Evolutionary conservation across 805 yeast genomes (phyloP).

Genomic region (Nakazawaea molendinolei): DNA sequence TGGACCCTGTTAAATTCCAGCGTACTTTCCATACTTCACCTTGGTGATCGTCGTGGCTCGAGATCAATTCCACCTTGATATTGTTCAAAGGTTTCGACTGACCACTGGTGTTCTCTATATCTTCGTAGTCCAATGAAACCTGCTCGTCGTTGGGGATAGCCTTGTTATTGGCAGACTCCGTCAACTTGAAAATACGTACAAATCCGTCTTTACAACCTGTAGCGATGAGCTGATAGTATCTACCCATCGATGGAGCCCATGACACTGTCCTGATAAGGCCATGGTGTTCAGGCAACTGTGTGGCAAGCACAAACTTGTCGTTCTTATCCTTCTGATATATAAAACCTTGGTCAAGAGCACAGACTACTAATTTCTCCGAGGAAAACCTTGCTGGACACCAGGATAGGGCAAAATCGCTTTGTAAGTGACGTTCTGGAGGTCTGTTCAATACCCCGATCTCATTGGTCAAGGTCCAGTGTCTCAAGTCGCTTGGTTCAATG

Average conservation of each 20-base stretch:
- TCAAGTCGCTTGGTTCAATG: slow-evolving; percentile 80
- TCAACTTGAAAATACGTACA: slow-evolving; percentile 76
- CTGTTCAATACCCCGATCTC: slow-evolving; percentile 61
- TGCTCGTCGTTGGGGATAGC: slow-evolving; percentile 9
- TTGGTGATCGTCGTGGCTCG: slow-evolving; percentile 68
- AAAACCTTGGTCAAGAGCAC: slow-evolving; percentile 82
- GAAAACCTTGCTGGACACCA: slow-evolving; percentile 90
- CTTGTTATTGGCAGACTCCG: slow-evolving; percentile 26
- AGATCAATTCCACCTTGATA: slow-evolving; percentile 49
- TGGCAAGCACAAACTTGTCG: slow-evolving; percentile 49
- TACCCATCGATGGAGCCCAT: slow-evolving; percentile 97
- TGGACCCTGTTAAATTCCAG: slow-evolving; percentile 93
- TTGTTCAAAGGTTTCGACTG: slow-evolving; percentile 16
- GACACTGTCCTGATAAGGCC: slow-evolving; percentile 83
- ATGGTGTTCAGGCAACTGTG: slow-evolving; percentile 73
- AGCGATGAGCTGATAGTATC: slow-evolving; percentile 81
- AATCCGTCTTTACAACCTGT: slow-evolving; percentile 95
- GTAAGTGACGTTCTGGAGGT: slow-evolving; percentile 76
- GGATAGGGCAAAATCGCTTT: slow-evolving; percentile 75
- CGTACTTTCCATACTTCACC: slow-evolving; percentile 94
- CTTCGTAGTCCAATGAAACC: slow-evolving; percentile 10
- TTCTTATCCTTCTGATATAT: slow-evolving; percentile 49
- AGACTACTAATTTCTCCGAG: slow-evolving; percentile 73
- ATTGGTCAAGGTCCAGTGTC: slow-evolving; percentile 71
- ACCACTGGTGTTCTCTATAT: slow-evolving; percentile 13